Base-by-base conservation (phyloP, 2,329 filamentous ascomycete genomes). In the Phyllosticta citribraziliensis region DNA sequence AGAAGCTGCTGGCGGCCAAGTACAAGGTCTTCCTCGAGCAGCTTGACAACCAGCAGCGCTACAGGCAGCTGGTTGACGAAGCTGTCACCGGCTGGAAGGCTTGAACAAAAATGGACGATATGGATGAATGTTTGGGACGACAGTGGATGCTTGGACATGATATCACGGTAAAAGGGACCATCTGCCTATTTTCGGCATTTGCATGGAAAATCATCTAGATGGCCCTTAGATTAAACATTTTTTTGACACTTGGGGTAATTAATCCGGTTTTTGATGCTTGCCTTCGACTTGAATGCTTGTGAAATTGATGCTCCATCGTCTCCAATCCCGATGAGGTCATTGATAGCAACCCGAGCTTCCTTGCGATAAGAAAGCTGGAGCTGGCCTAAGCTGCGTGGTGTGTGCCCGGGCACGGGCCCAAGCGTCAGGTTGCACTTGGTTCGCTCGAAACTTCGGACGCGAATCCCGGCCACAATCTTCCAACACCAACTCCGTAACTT, bases 1-100 rank as follows among this genome's bases (percentile, higher is more conserved):
- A 88, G 80, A 84, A 84, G 70, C 76, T 99, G 66, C 78, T 99
- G 58, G 81, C 88, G 67, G 88, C 87, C 64, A 99, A 99, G 80
- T 99, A 97, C 72, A 87, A 90, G 70, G 85, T 99, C n/a, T 97
- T 97, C 79, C 75, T 97, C 61, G 89, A 97, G 75, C 91, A 96
- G 80, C 94, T 89, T 74, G 83, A 86, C 70, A 88, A 88, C 63
- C 94, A 99, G 79, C 87, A 89, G 74, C 80, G 82, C 63, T 97
- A 96, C 73, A 83, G 94, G 69, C 84, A 80, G 69, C 86, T 86
- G 72, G 83, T 99, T 10, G 88, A 99, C 72, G 82, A 70, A 24
- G 77, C 75, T 12, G 68, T 78, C 56, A 65, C 67, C 53, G 72
- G 71, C 10, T 74, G 73, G 73, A 55, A 47, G 12, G 40, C 56